Conservation (phyloP, 805 yeast genomes). For the Lipomyces sp. region DNA sequence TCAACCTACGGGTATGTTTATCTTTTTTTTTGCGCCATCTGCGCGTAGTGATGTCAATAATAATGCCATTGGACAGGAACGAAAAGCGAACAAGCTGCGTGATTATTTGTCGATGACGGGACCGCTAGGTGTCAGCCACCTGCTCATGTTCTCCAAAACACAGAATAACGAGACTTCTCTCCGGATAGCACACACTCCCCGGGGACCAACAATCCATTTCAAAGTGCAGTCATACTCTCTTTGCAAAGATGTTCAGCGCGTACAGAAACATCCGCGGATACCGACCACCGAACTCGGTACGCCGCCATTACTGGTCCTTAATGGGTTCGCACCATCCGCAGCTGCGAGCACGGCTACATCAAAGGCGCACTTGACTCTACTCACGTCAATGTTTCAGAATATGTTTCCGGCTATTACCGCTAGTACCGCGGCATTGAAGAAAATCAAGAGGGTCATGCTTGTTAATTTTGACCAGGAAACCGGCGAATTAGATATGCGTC, state of each 20-base stretch:
- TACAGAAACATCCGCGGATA: constrained; percentile 79
- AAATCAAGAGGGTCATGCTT: constrained; percentile 84
- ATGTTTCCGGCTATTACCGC: constrained; percentile 96
- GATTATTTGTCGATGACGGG: constrained; percentile 99
- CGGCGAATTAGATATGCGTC: constrained; percentile 82
- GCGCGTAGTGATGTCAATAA: background rate
- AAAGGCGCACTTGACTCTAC: constrained; percentile 53
- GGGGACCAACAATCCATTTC: constrained; percentile 93
- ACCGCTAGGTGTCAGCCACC: constrained; percentile 88
- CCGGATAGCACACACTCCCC: constrained; percentile 83
- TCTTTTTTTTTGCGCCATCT: background rate
- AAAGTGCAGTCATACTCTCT: constrained; percentile 76
- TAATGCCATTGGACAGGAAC: constrained; percentile 52
- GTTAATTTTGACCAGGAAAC: constrained; percentile 72
- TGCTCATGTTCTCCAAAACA: constrained; percentile 84
- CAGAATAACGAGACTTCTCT: constrained; percentile 77
- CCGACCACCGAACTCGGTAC: constrained; percentile 60
- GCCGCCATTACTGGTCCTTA: constrained; percentile 91
- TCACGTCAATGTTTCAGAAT: constrained; percentile 90
- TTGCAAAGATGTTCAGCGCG: constrained; percentile 74
- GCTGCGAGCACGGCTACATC: constrained; percentile 65
- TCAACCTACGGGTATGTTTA: constrained; percentile 58
- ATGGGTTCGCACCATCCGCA: constrained; percentile 76
- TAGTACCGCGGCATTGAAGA: constrained; percentile 69
- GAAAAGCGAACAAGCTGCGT: constrained; percentile 82